These are phyloP conservation scores for Cryptococcus sp. DNA, from an alignment of 1,284 basidiomycete genomes.

Conservation along the genomic window DNA sequence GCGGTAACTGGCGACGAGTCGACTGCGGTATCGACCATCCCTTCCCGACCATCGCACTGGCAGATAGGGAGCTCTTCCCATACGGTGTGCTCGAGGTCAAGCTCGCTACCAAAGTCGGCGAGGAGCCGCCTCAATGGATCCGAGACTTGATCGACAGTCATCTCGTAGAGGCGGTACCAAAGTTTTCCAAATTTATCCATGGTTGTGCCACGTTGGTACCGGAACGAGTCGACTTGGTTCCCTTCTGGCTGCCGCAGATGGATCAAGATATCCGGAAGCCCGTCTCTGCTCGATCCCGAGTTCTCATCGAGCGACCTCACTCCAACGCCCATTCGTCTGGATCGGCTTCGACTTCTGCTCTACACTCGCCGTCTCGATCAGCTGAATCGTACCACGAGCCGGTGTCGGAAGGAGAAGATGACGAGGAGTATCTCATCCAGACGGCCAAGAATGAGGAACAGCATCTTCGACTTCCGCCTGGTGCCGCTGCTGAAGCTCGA, in stretches of 20 bases:
- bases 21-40: conserved; percentile 92
- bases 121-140: conserved; percentile 95
- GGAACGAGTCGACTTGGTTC: conserved; percentile 92
- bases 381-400: conserved; percentile 66
- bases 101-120: conserved; percentile 91
- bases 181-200: conserved; percentile 86
- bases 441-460: conserved; percentile 72
- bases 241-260: conserved; percentile 90
- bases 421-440: conserved; percentile 62
- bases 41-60: conserved; percentile 67
- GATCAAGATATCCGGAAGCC: conserved; percentile 89
- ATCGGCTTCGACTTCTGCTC: conserved; percentile 49
- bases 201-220: conserved; percentile 91
- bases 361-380: conserved; percentile 25
- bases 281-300: conserved; percentile 62
- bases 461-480: conserved; percentile 65
- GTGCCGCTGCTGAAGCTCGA: conserved; percentile 68
- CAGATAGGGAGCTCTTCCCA: conserved; percentile 91
- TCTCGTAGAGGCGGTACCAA: conserved; percentile 87
- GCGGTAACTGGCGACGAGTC: conserved; percentile 87
- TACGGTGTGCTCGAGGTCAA: conserved; percentile 93
- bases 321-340: conserved; percentile 36
- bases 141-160: conserved; percentile 90
- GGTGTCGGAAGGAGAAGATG: conserved; percentile 70
- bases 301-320: conserved; percentile 64